Evolutionary conservation across 2,329 filamentous ascomycete species (phyloP).

Genomic region (Clonostachys rhizophaga): DNA sequence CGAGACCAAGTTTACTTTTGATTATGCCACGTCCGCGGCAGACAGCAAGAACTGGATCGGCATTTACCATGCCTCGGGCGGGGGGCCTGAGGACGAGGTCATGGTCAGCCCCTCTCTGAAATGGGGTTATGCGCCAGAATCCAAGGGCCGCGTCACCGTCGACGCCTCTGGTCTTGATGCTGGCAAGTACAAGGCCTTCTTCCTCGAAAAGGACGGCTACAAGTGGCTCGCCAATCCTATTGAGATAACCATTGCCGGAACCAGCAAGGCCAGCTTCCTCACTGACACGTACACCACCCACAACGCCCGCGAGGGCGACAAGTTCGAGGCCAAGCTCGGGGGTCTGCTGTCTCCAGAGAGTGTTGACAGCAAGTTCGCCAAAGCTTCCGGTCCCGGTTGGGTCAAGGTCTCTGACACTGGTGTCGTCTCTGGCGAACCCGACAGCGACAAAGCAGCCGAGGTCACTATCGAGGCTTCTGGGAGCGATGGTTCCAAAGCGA

Average conservation of each 20-base stretch:
- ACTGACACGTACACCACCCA: constrained; percentile 18
- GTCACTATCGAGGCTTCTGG: constrained; percentile 21
- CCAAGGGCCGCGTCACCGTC: constrained; percentile 17
- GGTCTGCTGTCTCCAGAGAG: constrained; percentile 25
- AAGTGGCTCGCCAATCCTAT: constrained; percentile 25
- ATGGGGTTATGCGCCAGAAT: constrained; percentile 23
- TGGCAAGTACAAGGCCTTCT: constrained; percentile 27
- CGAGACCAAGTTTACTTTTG: constrained; percentile 21
- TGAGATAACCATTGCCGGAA: constrained; percentile 15
- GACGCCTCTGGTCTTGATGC: constrained; percentile 12
- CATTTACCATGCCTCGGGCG: constrained; percentile 23
- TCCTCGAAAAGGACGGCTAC: constrained; percentile 27
- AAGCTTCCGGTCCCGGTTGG: constrained; percentile 17
- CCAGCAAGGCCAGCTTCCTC: constrained; percentile 16
- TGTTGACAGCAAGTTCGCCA: constrained; percentile 5
- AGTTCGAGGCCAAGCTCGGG: constrained; percentile 19
- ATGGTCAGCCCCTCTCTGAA: constrained; percentile 17
- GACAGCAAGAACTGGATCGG: constrained; percentile 29
- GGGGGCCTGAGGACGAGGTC: constrained; percentile 21
- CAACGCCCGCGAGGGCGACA: constrained; percentile 26
- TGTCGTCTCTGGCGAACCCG: constrained; percentile 25
- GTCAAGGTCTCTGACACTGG: constrained; percentile 22
- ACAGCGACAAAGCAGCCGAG: constrained; percentile 7
- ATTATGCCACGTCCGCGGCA: constrained; percentile 20
- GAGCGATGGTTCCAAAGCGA: constrained; percentile 11